Evolutionary conservation across 345 rosid genomes (phyloP).

Genomic region (Raphanus sativus): DNA sequence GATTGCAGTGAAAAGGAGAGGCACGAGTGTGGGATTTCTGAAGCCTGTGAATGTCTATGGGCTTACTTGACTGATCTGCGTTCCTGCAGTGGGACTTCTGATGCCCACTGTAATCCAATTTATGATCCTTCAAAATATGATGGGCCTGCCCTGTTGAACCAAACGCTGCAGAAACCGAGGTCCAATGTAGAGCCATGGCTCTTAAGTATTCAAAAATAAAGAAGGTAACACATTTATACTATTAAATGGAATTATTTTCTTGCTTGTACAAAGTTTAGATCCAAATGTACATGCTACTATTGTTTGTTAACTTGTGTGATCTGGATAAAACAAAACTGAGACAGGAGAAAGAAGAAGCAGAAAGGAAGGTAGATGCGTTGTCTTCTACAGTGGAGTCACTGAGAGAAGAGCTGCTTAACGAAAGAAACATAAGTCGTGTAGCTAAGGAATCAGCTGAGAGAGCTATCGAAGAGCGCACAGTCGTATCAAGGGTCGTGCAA

Average conservation of each 20-base stretch:
- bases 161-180: constrained; percentile 69
- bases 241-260: neutral
- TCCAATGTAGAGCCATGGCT: constrained; percentile 66
- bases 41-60: constrained; percentile 88
- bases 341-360: constrained; percentile 82
- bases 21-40: constrained; percentile 61
- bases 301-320: constrained; percentile 16
- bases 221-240: constrained; percentile 49
- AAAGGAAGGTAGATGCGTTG: constrained; percentile 59
- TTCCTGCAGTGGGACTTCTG: constrained; percentile 53
- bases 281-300: neutral
- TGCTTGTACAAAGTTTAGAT: neutral
- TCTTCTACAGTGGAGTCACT: constrained; percentile 50
- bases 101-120: constrained; percentile 76
- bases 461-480: constrained; percentile 63
- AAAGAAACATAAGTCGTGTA: constrained; percentile 60
- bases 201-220: constrained; percentile 58
- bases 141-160: constrained; percentile 86
- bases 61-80: constrained; percentile 79
- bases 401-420: constrained; percentile 58
- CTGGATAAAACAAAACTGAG: neutral
- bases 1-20: constrained; percentile 87
- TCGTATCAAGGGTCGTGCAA: constrained; percentile 70
- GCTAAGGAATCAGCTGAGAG: constrained; percentile 65
- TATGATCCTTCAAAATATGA: constrained; percentile 63